These are phyloP conservation scores for Hibiscus trionum DNA, from an alignment of 345 rosid species.

Conservation along the genomic window DNA sequence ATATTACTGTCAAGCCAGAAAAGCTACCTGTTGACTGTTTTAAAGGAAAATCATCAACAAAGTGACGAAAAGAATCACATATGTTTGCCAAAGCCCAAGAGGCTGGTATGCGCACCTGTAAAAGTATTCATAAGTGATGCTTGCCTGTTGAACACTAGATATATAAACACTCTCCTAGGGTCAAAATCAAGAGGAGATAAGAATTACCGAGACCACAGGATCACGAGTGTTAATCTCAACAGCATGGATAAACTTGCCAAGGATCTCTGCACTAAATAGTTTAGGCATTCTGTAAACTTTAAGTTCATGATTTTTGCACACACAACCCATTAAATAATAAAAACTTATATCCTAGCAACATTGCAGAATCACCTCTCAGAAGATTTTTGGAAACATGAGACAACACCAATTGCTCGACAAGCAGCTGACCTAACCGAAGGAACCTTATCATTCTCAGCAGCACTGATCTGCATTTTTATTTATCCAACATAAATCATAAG, in stretches of 20 bases:
- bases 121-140: conserved; percentile 13
- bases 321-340: conserved; percentile 9
- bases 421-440: conserved; percentile 91
- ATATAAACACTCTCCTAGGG: conserved; percentile 8
- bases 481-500: not conserved
- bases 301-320: conserved; percentile 12
- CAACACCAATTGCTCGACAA: conserved; percentile 93
- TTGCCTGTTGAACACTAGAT: conserved; percentile 10
- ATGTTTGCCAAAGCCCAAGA: conserved; percentile 96
- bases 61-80: conserved; percentile 67
- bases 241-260: conserved; percentile 63
- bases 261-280: conserved; percentile 64
- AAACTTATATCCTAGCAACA: conserved; percentile 8
- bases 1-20: not conserved
- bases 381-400: conserved; percentile 69
- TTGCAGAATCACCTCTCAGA: conserved; percentile 47
- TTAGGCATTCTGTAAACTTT: conserved; percentile 31
- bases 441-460: conserved; percentile 57
- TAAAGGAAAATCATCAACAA: conserved; percentile 33
- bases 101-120: conserved; percentile 79
- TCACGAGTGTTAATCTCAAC: conserved; percentile 63
- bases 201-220: conserved; percentile 62
- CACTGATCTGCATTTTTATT: conserved; percentile 41
- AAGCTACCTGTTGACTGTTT: conserved; percentile 28
- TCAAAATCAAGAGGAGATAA: conserved; percentile 8